phyloP scores from a whole-genome alignment of 495 filamentous ascomycete genomes.

The Jackrogersella minutella region DNA sequence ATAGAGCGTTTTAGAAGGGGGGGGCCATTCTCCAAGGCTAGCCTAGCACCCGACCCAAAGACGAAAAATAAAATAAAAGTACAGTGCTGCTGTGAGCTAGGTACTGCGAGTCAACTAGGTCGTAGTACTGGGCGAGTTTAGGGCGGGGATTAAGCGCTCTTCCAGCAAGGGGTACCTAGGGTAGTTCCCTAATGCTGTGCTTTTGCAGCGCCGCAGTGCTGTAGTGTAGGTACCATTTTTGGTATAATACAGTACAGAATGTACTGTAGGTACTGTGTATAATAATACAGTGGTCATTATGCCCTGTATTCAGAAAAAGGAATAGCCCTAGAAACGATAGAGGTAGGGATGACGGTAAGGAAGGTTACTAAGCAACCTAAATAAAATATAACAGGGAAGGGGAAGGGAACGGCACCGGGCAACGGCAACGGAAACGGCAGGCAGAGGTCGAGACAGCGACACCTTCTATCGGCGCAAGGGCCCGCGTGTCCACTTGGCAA shows the following conservation, averaged over 20 bases:
- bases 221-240: background rate
- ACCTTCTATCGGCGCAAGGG: conserved; percentile 12
- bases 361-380: background rate
- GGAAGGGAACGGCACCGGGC: background rate
- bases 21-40: background rate
- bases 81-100: conserved; percentile 7
- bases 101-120: background rate
- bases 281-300: background rate
- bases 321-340: background rate
- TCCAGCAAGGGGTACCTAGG: conserved; percentile 3
- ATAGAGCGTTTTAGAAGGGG: conserved; percentile 1
- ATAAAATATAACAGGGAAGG: background rate
- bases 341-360: conserved; percentile 14
- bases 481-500: conserved; percentile 21
- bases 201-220: background rate
- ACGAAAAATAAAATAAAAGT: too few relatives aligned
- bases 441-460: background rate
- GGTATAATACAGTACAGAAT: conserved; percentile 2
- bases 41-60: background rate
- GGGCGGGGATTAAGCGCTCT: background rate
- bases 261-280: conserved; percentile 9
- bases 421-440: background rate
- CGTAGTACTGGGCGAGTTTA: background rate
- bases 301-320: background rate
- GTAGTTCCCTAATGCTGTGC: conserved; percentile 1